phyloP scores from a whole-genome alignment of 768 basidiomycete genomes.

The Trametes meyenii region DNA sequence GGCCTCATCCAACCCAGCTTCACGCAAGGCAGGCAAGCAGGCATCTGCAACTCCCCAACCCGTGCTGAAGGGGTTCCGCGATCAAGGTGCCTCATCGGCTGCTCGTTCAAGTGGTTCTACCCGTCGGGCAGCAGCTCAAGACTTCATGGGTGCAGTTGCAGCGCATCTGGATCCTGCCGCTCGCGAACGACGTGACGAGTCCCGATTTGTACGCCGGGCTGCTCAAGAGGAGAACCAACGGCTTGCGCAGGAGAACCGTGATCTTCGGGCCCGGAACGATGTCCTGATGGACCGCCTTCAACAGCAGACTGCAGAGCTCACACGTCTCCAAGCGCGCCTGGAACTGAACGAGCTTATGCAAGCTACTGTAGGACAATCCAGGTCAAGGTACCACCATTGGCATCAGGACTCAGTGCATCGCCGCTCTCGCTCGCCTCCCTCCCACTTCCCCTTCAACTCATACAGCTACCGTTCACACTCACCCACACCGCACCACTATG shows the following conservation, averaged over 20 bases:
- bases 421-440: neutral
- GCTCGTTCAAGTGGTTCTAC: too few relatives aligned
- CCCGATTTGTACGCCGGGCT: neutral
- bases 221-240: neutral
- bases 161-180: neutral
- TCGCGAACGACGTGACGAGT: neutral
- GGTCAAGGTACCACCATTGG: too few relatives aligned
- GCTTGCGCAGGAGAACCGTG: conserved; percentile 1
- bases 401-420: too few relatives aligned
- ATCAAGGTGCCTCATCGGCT: neutral
- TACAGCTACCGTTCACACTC: too few relatives aligned
- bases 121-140: neutral
- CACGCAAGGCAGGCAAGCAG: neutral
- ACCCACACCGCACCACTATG: too few relatives aligned
- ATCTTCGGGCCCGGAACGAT: neutral
- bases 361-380: neutral
- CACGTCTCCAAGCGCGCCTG: neutral
- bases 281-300: neutral
- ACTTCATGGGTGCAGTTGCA: neutral
- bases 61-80: neutral
- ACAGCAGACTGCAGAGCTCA: neutral
- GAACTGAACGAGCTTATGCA: neutral
- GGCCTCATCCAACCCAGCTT: neutral
- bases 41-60: neutral
- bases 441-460: neutral